Evolutionary conservation across 1,139 yeast genomes (phyloP).

Genomic region (Hemisphaericaspora xylanilytica): DNA sequence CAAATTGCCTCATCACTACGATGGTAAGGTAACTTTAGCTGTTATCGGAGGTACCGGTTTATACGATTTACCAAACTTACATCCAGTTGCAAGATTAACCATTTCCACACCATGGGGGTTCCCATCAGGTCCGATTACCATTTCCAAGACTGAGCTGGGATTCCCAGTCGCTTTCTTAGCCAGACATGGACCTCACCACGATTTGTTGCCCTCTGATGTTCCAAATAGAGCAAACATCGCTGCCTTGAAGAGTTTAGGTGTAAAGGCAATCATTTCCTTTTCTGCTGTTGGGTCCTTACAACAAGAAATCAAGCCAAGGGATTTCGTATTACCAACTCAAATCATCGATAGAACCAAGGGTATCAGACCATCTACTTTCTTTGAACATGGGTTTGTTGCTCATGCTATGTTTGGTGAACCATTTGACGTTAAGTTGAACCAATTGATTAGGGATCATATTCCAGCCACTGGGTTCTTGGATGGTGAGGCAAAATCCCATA

Average conservation of each 20-base stretch:
- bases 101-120: conserved; percentile 95
- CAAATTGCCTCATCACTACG: conserved; percentile 41
- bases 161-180: conserved; percentile 92
- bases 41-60: conserved; percentile 98
- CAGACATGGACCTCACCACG: conserved; percentile 91
- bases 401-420: conserved; percentile 98
- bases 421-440: conserved; percentile 71
- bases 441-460: conserved; percentile 58
- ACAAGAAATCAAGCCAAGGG: conserved; percentile 86
- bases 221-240: conserved; percentile 95
- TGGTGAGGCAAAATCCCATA: conserved; percentile 34
- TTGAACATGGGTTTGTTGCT: conserved; percentile 90
- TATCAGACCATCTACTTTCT: conserved; percentile 84
- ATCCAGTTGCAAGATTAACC: conserved; percentile 80
- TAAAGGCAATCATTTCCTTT: conserved; percentile 84
- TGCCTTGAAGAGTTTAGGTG: conserved; percentile 84
- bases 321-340: conserved; percentile 93
- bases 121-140: conserved; percentile 92
- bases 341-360: conserved; percentile 97
- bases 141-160: conserved; percentile 70
- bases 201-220: conserved; percentile 85
- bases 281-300: conserved; percentile 96
- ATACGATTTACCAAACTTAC: conserved; percentile 76
- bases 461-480: conserved; percentile 53
- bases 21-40: conserved; percentile 63